These are phyloP conservation scores for Sisymbrium altissimum DNA, from an alignment of 345 rosid genomes.

Conservation along the genomic window DNA sequence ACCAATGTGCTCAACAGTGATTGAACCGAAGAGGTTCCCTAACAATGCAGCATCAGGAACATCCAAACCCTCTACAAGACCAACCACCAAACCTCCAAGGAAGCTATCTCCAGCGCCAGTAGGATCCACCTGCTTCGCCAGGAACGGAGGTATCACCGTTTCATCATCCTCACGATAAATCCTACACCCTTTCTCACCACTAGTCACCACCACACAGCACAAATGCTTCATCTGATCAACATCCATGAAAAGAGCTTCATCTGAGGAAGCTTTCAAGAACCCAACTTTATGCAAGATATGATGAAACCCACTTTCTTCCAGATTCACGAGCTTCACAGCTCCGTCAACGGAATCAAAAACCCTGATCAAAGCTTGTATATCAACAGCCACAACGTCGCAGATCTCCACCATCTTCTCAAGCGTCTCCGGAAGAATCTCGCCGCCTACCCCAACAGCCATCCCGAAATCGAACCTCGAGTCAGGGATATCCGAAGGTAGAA, in stretches of 20 bases:
- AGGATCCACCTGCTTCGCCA: conserved; percentile 80
- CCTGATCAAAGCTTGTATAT: conserved; percentile 83
- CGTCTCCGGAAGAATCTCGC: conserved; percentile 84
- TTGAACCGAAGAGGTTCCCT: conserved; percentile 85
- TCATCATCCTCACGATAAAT: conserved; percentile 52
- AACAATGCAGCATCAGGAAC: conserved; percentile 89
- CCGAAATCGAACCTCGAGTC: conserved; percentile 55
- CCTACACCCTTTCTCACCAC: conserved; percentile 79
- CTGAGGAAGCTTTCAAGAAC: conserved; percentile 79
- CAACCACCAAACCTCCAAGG: conserved; percentile 75
- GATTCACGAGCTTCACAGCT: conserved; percentile 56
- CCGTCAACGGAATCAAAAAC: conserved; percentile 59
- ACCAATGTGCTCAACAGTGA: conserved; percentile 91
- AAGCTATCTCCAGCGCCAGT: conserved; percentile 98
- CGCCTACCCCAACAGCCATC: conserved; percentile 96
- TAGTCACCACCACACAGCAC: conserved; percentile 88
- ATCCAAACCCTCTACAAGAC: conserved; percentile 71
- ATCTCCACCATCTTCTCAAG: conserved; percentile 73
- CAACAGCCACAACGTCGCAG: conserved; percentile 70
- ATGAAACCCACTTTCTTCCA: conserved; percentile 61
- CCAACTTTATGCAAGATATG: conserved; percentile 57
- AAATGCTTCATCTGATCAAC: conserved; percentile 63
- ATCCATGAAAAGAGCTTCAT: conserved; percentile 82
- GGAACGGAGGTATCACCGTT: conserved; percentile 51
- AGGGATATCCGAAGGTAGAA: conserved; percentile 66